Conservation (phyloP, 2,329 filamentous ascomycete species). For the Arthrobotrys musiformis region DNA sequence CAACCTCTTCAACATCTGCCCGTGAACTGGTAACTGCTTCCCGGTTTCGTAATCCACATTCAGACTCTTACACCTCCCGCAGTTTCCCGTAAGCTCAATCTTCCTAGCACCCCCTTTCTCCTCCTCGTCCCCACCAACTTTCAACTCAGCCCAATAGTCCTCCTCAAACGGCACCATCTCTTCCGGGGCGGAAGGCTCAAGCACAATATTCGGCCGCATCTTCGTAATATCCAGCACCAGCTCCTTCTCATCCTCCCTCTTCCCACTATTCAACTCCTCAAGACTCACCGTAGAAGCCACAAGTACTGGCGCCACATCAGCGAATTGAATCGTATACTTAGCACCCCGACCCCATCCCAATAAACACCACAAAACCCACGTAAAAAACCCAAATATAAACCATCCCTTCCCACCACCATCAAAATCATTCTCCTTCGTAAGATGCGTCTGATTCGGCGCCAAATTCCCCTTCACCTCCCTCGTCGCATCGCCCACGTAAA, state of each 20-base stretch:
- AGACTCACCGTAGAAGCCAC: constrained; percentile 77
- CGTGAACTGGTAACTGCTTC: constrained; percentile 68
- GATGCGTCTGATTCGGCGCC: constrained; percentile 63
- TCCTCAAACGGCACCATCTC: constrained; percentile 72
- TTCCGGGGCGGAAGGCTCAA: constrained; percentile 65
- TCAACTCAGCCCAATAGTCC: constrained; percentile 76
- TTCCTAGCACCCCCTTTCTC: constrained; percentile 35
- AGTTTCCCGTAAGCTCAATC: constrained; percentile 75
- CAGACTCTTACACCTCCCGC: constrained; percentile 72
- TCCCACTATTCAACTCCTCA: constrained; percentile 71
- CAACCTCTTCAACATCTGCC: constrained; percentile 76
- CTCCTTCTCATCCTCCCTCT: constrained; percentile 64
- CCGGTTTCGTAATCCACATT: constrained; percentile 75
- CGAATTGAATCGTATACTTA: constrained; percentile 73
- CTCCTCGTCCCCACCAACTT: constrained; percentile 61
- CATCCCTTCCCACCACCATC: not conserved
- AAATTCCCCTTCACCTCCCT: constrained; percentile 73
- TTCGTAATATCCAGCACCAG: constrained; percentile 72
- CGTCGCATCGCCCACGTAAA: constrained; percentile 73
- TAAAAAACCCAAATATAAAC: constrained; percentile 25
- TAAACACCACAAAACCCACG: constrained; percentile 47
- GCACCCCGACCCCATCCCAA: too few relatives aligned
- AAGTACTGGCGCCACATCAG: constrained; percentile 79
- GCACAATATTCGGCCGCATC: constrained; percentile 78
- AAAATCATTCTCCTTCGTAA: constrained; percentile 44